A percentile compares a stretch with the other conserved stretches of the same genome.
These are phyloP conservation scores for Exophiala sp. DNA, from an alignment of 2,329 filamentous ascomycete species.

Conservation along the genomic window DNA sequence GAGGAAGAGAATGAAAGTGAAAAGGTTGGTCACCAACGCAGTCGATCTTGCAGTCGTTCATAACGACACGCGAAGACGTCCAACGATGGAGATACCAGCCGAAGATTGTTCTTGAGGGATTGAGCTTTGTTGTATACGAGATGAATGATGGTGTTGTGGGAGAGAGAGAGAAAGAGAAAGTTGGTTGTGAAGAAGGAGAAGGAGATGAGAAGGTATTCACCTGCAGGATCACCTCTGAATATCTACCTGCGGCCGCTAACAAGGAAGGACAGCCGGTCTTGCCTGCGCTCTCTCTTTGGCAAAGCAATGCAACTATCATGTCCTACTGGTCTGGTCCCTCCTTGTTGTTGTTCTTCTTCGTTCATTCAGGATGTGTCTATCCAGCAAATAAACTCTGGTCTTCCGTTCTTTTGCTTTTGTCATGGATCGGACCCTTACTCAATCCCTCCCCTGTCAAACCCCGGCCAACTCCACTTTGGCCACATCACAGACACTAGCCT, in stretches of 20 bases:
- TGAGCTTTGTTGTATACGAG: conserved; percentile 3
- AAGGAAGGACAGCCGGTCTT: conserved; percentile 14
- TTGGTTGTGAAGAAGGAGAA: conserved; percentile 1
- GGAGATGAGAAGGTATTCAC: conserved; percentile 3
- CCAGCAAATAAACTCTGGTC: not conserved
- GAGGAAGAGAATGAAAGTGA: not conserved
- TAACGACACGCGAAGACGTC: not conserved
- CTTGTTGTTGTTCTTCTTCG: not conserved
- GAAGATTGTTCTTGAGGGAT: not conserved
- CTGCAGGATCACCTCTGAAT: not conserved
- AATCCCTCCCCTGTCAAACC: too few species aligned
- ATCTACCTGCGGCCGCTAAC: not conserved
- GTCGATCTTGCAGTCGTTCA: too few species aligned
- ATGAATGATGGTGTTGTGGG: conserved; percentile 11
- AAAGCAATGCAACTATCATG: not conserved
- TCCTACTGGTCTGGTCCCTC: not conserved
- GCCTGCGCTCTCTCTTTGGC: conserved; percentile 5
- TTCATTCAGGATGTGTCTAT: not conserved
- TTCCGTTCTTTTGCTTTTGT: not conserved
- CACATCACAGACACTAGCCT: too few species aligned
- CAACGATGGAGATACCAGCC: not conserved
- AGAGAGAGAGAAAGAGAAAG: conserved; percentile 9
- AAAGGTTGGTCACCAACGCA: not conserved
- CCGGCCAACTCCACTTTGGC: too few species aligned
- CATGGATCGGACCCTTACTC: too few species aligned